These are phyloP conservation scores for Liriodendron chinense DNA, from an alignment of 164 flowering plant species.

Conservation along the genomic window DNA sequence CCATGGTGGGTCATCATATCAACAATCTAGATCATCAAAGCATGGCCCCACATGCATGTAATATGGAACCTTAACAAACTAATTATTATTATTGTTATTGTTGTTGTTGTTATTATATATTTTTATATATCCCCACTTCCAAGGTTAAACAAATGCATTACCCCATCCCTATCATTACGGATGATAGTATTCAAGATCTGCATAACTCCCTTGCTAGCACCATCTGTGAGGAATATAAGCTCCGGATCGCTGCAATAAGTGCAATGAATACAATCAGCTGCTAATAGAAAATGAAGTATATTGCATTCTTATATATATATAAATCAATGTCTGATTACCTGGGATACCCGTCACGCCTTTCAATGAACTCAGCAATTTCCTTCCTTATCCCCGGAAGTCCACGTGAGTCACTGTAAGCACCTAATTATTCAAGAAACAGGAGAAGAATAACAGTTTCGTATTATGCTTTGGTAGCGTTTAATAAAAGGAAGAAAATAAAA, in stretches of 20 bases:
- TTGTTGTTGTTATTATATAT: no score
- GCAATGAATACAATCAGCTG: constrained; percentile 18
- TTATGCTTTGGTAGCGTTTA: background rate
- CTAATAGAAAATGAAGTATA: background rate
- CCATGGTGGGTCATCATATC: no score
- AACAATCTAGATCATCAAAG: no score
- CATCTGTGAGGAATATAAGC: constrained; percentile 93
- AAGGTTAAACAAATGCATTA: constrained; percentile 21
- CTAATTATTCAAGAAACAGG: constrained; percentile 28
- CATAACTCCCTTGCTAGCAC: constrained; percentile 99
- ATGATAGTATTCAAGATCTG: constrained; percentile 77
- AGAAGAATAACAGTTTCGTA: background rate
- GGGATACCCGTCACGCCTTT: constrained; percentile 95
- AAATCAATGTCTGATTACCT: constrained; percentile 42
- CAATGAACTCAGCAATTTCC: constrained; percentile 94
- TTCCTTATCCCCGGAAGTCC: constrained; percentile 91
- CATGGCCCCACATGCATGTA: no score
- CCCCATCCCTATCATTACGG: constrained; percentile 82
- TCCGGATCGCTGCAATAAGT: constrained; percentile 80
- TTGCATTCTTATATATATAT: background rate
- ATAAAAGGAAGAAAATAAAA: background rate
- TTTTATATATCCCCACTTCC: background rate
- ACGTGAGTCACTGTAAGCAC: constrained; percentile 98
- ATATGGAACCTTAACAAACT: no score
- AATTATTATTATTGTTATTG: no score